These are phyloP conservation scores for Vitis hybrid DNA, from an alignment of 177 flowering plant species.

Conservation along the genomic window DNA sequence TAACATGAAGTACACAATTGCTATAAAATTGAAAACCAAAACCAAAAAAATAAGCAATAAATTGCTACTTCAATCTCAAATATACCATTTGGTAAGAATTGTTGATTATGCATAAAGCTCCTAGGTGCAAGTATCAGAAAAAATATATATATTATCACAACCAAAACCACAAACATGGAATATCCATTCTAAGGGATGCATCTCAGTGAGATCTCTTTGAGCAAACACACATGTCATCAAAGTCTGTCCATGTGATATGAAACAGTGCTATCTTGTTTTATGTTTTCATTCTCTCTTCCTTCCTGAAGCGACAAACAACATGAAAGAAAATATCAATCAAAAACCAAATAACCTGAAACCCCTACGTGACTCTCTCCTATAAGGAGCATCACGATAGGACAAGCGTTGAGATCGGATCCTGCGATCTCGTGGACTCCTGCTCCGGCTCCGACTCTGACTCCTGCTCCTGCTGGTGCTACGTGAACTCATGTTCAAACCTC, in stretches of 20 bases:
- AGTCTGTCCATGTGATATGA: background rate
- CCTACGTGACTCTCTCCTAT: slow-evolving; percentile 26
- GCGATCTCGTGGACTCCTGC: slow-evolving; percentile 35
- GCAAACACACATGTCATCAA: background rate
- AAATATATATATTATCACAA: too few species aligned
- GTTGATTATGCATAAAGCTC: too few species aligned
- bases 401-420: slow-evolving; percentile 25
- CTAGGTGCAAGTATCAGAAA: too few species aligned
- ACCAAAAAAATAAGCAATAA: too few species aligned
- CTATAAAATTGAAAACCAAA: too few species aligned
- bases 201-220: background rate
- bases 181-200: too few species aligned
- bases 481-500: slow-evolving; percentile 32
- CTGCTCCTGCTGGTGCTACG: slow-evolving; percentile 30
- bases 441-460: slow-evolving; percentile 27
- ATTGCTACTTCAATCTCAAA: too few species aligned
- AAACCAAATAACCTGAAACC: slow-evolving; percentile 29
- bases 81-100: too few species aligned
- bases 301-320: background rate
- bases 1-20: too few species aligned
- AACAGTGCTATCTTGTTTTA: background rate
- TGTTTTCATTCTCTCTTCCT: slow-evolving; percentile 1
- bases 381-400: slow-evolving; percentile 28
- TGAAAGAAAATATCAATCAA: slow-evolving; percentile 7
- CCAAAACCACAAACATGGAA: background rate